phyloP scores from a whole-genome alignment of 768 basidiomycete genomes.

The Royoungia palumana region DNA sequence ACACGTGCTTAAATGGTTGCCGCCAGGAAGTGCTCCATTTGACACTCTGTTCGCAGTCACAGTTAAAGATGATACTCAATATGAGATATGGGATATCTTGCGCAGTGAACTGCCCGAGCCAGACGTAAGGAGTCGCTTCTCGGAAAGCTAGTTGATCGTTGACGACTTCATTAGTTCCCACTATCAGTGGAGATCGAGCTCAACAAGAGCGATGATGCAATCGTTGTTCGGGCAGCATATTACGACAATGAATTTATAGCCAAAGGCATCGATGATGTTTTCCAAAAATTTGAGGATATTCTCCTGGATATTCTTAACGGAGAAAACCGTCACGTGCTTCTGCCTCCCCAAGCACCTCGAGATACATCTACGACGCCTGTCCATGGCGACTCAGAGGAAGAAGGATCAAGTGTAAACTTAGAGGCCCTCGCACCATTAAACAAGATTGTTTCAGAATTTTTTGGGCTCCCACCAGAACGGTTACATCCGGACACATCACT shows the following conservation, averaged over 20 bases:
- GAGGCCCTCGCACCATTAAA: conserved; percentile 7
- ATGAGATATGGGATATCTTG: conserved; percentile 22
- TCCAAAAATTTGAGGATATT: conserved; percentile 23
- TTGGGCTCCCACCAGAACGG: conserved; percentile 12
- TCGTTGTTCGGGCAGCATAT: conserved; percentile 23
- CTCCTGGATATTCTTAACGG: conserved; percentile 17
- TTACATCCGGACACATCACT: conserved; percentile 31
- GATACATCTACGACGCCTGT: neutral
- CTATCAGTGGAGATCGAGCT: conserved; percentile 27
- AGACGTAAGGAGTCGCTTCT: conserved; percentile 22
- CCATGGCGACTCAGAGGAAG: neutral
- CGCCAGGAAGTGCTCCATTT: conserved; percentile 22
- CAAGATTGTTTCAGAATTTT: conserved; percentile 18
- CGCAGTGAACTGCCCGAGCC: conserved; percentile 31
- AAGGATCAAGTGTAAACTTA: neutral
- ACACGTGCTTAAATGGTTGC: conserved; percentile 31
- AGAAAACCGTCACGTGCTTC: neutral
- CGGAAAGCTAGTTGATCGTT: neutral
- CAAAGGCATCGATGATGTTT: conserved; percentile 16
- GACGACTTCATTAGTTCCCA: conserved; percentile 15
- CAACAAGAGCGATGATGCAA: conserved; percentile 14
- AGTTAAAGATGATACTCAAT: conserved; percentile 19
- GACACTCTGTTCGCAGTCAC: conserved; percentile 33
- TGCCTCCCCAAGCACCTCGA: neutral
- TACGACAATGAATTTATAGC: conserved; percentile 16